phyloP scores from a whole-genome alignment of 2,329 filamentous ascomycete species.

The Claviceps monticola region DNA sequence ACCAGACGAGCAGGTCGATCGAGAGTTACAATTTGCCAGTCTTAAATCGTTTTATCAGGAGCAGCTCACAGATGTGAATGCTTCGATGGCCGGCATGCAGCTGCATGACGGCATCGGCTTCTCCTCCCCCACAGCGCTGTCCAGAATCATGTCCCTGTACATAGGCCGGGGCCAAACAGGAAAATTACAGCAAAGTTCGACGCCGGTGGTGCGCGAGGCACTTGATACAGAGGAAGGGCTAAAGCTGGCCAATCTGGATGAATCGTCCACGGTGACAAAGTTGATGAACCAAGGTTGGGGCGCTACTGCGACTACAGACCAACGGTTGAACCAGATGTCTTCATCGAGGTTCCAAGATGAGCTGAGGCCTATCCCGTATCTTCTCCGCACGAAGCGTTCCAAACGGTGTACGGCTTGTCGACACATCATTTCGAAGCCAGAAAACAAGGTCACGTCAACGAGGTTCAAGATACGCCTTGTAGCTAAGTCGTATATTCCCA shows the following conservation, averaged over 20 bases:
- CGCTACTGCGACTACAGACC: conserved; percentile 38
- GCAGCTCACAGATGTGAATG: conserved; percentile 53
- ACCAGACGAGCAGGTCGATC: conserved; percentile 36
- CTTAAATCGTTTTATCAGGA: conserved; percentile 70
- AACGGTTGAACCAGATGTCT: conserved; percentile 35
- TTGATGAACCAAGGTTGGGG: conserved; percentile 49
- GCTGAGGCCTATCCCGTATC: conserved; percentile 66
- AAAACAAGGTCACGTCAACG: conserved; percentile 76
- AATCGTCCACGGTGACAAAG: conserved; percentile 45
- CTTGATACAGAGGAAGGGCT: conserved; percentile 57
- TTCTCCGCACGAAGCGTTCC: conserved; percentile 80
- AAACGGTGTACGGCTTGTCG: conserved; percentile 88
- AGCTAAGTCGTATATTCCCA: conserved; percentile 77
- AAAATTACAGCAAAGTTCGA: conserved; percentile 53
- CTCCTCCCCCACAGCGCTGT: conserved; percentile 65
- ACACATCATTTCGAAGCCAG: conserved; percentile 89
- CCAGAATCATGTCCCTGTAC: conserved; percentile 86
- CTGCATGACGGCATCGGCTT: conserved; percentile 33
- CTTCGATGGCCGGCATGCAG: conserved; percentile 34
- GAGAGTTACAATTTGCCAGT: conserved; percentile 59
- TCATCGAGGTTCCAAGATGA: conserved; percentile 54
- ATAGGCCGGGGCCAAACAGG: conserved; percentile 48
- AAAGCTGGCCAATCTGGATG: conserved; percentile 45
- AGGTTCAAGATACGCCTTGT: conserved; percentile 88
- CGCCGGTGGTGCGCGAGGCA: conserved; percentile 70